A percentile compares a stretch with the other conserved stretches of the same genome.
phyloP scores from a whole-genome alignment of 2,329 filamentous ascomycete species.

The Aureobasidium sp. region DNA sequence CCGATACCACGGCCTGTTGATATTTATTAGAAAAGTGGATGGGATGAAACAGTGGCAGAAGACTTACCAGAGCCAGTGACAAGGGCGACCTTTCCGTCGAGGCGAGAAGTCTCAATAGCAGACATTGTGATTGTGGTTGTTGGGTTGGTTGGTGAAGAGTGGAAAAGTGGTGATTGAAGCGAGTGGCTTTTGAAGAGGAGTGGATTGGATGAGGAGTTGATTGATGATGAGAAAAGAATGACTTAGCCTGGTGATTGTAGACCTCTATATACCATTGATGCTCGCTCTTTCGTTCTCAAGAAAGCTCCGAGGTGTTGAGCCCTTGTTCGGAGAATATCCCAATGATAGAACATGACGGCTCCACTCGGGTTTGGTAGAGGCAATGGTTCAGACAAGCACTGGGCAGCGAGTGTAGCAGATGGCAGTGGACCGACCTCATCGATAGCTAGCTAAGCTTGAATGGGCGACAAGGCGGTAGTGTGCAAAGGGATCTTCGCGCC shows the following conservation, averaged over 20 bases:
- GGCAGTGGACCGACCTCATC: slow-evolving; percentile 5
- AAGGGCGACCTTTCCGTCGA: slow-evolving; percentile 49
- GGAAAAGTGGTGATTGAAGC: slow-evolving; percentile 9
- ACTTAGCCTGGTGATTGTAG: not conserved
- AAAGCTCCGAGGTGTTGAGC: slow-evolving; percentile 7
- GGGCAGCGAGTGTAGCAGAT: slow-evolving; percentile 2
- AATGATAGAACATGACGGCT: slow-evolving; percentile 12
- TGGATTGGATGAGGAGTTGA: not conserved
- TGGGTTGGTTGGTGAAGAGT: slow-evolving; percentile 8
- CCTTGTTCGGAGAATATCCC: slow-evolving; percentile 6
- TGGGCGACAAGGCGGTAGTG: slow-evolving; percentile 3
- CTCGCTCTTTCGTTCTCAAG: slow-evolving; percentile 8
- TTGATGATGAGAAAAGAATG: slow-evolving; percentile 13
- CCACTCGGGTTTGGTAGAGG: slow-evolving; percentile 6
- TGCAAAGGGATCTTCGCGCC: slow-evolving; percentile 9
- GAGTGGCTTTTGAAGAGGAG: slow-evolving; percentile 10
- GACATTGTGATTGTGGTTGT: slow-evolving; percentile 28
- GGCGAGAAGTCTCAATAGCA: slow-evolving; percentile 41
- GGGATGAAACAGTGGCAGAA: not conserved
- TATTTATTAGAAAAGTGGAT: slow-evolving; percentile 19
- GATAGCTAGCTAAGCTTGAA: slow-evolving; percentile 6
- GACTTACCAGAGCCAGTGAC: slow-evolving; percentile 45
- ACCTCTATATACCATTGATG: slow-evolving; percentile 16
- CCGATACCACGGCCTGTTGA: slow-evolving; percentile 56
- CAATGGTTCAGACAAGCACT: slow-evolving; percentile 9